These are phyloP conservation scores for Melaleuca quinquenervia DNA, from an alignment of 345 rosid species.

Conservation along the genomic window DNA sequence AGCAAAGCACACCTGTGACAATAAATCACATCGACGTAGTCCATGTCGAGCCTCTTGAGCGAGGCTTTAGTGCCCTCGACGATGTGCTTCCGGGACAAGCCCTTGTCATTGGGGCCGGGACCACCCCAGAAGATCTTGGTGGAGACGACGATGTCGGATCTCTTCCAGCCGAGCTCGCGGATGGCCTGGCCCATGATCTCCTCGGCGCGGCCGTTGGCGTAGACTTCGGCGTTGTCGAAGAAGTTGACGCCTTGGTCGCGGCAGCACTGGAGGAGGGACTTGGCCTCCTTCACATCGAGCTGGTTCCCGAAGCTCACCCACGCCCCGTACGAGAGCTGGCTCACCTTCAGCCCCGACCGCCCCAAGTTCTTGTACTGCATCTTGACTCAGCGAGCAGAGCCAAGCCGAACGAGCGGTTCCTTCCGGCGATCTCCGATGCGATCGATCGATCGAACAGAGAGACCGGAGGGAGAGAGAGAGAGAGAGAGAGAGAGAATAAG, in stretches of 20 bases:
- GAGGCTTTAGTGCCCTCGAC: conserved; percentile 93
- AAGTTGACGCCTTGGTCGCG: conserved; percentile 87
- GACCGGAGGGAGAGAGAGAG: background rate
- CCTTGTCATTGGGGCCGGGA: conserved; percentile 89
- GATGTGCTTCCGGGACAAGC: conserved; percentile 81
- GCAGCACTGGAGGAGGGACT: conserved; percentile 87
- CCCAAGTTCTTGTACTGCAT: conserved; percentile 96
- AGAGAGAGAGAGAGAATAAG: background rate
- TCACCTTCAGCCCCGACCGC: conserved; percentile 79
- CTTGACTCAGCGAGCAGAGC: background rate
- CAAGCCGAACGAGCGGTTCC: background rate
- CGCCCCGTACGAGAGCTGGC: conserved; percentile 83
- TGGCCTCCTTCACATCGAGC: conserved; percentile 93
- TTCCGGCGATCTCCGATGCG: background rate
- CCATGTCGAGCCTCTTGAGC: conserved; percentile 87
- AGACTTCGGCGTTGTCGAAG: conserved; percentile 99
- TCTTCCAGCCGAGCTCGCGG: conserved; percentile 96
- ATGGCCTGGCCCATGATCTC: conserved; percentile 99
- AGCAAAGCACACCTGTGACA: conserved; percentile 44
- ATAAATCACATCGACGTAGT: conserved; percentile 78
- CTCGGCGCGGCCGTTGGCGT: conserved; percentile 94
- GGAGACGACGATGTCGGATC: conserved; percentile 82
- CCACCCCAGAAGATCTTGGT: conserved; percentile 99
- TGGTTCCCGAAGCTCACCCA: conserved; percentile 99
- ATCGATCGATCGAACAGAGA: background rate